A percentile compares a stretch with the other conserved stretches of the same genome.
Evolutionary conservation across 2,329 filamentous ascomycete genomes (phyloP).

Genomic region (Myrmaecium sp.): DNA sequence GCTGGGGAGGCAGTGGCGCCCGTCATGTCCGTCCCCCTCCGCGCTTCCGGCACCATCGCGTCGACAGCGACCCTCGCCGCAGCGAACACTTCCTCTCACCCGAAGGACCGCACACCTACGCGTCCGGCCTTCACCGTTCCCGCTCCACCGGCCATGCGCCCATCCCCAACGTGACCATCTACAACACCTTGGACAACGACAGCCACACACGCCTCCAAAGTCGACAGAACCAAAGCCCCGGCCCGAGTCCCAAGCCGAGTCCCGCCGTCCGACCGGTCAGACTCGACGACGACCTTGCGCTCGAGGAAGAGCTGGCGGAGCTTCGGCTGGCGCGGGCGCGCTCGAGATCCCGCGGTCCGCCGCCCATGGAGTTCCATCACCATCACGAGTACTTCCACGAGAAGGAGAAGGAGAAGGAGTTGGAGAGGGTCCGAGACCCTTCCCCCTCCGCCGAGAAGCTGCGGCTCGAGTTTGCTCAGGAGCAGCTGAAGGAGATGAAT

Average conservation of each 20-base stretch:
- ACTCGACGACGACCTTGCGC: constrained; percentile 17
- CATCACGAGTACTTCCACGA: constrained; percentile 5
- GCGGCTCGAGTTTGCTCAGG: constrained; percentile 8
- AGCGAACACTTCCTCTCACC: constrained; percentile 15
- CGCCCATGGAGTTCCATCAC: constrained; percentile 10
- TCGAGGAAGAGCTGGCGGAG: constrained; percentile 22
- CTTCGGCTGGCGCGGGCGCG: constrained; percentile 8
- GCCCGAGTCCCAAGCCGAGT: constrained; percentile 9
- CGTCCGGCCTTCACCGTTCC: constrained; percentile 23
- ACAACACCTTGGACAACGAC: constrained; percentile 26
- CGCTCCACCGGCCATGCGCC: constrained; percentile 27
- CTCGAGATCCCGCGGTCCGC: constrained; percentile 14
- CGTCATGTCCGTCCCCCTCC: constrained; percentile 20
- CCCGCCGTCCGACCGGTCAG: constrained; percentile 13
- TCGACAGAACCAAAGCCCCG: constrained; percentile 14
- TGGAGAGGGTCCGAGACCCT: constrained; percentile 11
- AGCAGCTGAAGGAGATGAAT: constrained; percentile 2
- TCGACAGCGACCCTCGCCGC: constrained; percentile 11
- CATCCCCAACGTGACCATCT: constrained; percentile 28
- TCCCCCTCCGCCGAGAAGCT: constrained; percentile 2
- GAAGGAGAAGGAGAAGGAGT: constrained; percentile 6
- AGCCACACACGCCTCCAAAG: constrained; percentile 18
- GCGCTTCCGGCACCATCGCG: constrained; percentile 6
- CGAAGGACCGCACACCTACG: constrained; percentile 7
- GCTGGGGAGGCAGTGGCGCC: constrained; percentile 10